Conservation (phyloP, 2,329 filamentous ascomycete species). For the Aspergillus luchuensis region DNA sequence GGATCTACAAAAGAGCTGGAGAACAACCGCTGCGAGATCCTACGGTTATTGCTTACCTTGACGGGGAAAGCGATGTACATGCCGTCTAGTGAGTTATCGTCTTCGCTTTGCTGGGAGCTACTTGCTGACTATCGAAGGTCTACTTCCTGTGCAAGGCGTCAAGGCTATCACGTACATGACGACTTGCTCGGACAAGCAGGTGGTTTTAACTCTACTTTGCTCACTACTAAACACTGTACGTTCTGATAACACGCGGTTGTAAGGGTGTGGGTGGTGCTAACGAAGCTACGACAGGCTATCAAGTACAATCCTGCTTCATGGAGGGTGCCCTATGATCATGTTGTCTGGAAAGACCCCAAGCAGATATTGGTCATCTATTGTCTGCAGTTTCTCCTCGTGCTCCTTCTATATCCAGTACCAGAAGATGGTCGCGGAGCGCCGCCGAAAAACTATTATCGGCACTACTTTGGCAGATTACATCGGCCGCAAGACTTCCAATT, state of each 20-base stretch:
- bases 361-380: conserved; percentile 90
- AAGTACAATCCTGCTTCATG: conserved; percentile 96
- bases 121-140: conserved; percentile 39
- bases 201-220: conserved; percentile 85
- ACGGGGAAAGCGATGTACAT: conserved; percentile 93
- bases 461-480: conserved; percentile 87
- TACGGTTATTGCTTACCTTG: conserved; percentile 81
- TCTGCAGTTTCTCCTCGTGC: conserved; percentile 82
- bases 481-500: conserved; percentile 97
- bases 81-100: conserved; percentile 61
- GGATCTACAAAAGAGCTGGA: conserved; percentile 90
- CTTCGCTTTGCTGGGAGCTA: background rate
- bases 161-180: conserved; percentile 86
- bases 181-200: conserved; percentile 84
- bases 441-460: conserved; percentile 89
- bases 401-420: conserved; percentile 84
- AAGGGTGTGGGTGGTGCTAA: background rate
- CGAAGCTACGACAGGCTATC: conserved; percentile 63
- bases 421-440: conserved; percentile 66
- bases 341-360: conserved; percentile 88
- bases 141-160: conserved; percentile 79
- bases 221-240: conserved; percentile 89
- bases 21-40: conserved; percentile 86
- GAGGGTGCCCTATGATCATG: conserved; percentile 90
- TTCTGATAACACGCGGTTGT: conserved; percentile 18